phyloP scores from a whole-genome alignment of 2,329 filamentous ascomycete species.

The Penicillium verrucosum region DNA sequence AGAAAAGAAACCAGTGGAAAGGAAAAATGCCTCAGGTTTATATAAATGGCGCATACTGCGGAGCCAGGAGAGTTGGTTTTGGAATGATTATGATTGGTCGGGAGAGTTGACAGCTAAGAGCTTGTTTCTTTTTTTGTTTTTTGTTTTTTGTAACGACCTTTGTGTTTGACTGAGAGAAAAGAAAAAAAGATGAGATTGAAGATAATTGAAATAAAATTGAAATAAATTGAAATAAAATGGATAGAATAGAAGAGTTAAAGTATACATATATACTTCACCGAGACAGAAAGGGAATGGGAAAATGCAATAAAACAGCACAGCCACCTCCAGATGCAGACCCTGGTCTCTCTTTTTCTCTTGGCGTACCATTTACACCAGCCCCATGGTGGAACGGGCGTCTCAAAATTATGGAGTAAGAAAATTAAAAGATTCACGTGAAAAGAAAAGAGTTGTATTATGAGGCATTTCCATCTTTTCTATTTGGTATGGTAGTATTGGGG shows the following conservation, averaged over 20 bases:
- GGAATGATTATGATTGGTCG: neutral
- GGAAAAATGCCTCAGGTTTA: constrained; percentile 26
- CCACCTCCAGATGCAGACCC: constrained; percentile 18
- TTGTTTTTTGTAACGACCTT: neutral
- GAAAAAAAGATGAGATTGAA: neutral
- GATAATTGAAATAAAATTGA: neutral
- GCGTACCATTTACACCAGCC: constrained; percentile 3
- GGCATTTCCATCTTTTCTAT: no score
- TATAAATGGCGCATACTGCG: constrained; percentile 24
- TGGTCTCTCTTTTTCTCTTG: neutral
- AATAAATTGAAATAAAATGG: neutral
- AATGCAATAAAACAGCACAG: constrained; percentile 17
- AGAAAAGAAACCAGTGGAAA: constrained; percentile 16
- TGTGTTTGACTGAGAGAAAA: neutral
- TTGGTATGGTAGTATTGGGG: no score
- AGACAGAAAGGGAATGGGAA: neutral
- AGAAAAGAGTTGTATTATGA: no score
- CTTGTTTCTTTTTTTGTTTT: neutral
- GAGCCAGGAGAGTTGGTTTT: neutral
- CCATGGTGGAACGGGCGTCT: constrained; percentile 14
- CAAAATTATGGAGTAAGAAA: neutral
- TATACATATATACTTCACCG: no score
- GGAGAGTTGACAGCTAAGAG: neutral
- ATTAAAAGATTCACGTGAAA: no score
- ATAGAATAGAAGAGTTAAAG: no score